Conservation (phyloP, 2,329 filamentous ascomycete genomes). For the Epichloe typhina region DNA sequence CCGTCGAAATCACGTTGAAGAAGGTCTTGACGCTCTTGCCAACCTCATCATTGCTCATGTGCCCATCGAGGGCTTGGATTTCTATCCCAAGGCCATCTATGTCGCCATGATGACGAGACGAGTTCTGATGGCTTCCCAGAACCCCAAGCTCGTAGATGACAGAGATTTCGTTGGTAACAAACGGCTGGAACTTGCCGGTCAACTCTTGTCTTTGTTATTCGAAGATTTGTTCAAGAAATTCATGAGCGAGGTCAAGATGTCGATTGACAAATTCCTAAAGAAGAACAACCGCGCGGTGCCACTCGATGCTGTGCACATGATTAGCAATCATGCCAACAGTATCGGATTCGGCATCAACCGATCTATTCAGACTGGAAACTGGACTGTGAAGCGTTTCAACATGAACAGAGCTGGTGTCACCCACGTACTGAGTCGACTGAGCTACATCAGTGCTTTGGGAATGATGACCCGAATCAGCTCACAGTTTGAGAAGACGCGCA, state of each 20-base stretch:
- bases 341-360: conserved; percentile 92
- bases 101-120: conserved; percentile 95
- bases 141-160: conserved; percentile 83
- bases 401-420: conserved; percentile 98
- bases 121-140: conserved; percentile 85
- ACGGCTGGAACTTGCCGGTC: conserved; percentile 83
- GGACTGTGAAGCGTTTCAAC: conserved; percentile 94
- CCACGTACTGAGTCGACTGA: conserved; percentile 86
- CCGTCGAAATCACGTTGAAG: conserved; percentile 71
- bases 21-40: conserved; percentile 83
- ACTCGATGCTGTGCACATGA: conserved; percentile 75
- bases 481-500: conserved; percentile 97
- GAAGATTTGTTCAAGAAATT: conserved; percentile 98
- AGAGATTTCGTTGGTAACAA: conserved; percentile 98
- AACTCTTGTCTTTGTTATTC: conserved; percentile 84
- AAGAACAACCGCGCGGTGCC: conserved; percentile 82
- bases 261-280: conserved; percentile 89
- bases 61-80: conserved; percentile 80
- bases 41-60: conserved; percentile 93
- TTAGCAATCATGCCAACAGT: conserved; percentile 70
- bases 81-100: conserved; percentile 93
- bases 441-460: conserved; percentile 89
- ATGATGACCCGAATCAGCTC: conserved; percentile 99
- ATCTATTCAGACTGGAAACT: conserved; percentile 94
- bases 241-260: conserved; percentile 75